phyloP scores from a whole-genome alignment of 495 filamentous ascomycete species.

The Penicillium argentinense region DNA sequence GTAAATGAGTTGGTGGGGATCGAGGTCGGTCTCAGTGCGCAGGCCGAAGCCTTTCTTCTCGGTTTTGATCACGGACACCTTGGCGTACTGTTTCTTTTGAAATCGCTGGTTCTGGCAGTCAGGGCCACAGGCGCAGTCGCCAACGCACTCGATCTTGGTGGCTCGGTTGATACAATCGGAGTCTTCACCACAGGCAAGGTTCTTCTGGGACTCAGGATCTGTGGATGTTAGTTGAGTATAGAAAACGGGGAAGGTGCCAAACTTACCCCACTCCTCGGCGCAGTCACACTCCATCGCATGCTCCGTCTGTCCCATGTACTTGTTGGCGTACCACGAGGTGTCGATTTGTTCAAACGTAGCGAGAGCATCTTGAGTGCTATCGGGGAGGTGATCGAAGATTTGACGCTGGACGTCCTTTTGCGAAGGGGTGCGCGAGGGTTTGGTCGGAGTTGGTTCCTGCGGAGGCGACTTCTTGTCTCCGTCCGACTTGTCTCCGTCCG shows the following conservation, averaged over 20 bases:
- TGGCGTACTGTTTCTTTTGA: conserved; percentile 83
- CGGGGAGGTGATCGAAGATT: conserved; percentile 67
- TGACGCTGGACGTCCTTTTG: conserved; percentile 62
- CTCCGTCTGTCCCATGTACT: conserved; percentile 85
- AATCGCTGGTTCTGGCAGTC: conserved; percentile 95
- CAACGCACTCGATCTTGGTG: conserved; percentile 94
- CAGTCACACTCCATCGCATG: conserved; percentile 96
- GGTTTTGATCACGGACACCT: conserved; percentile 93
- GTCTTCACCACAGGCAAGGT: conserved; percentile 90
- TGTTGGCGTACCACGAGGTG: conserved; percentile 83
- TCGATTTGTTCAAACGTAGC: conserved; percentile 76
- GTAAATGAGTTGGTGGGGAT: conserved; percentile 86
- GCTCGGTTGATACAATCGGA: conserved; percentile 99
- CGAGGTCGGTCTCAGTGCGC: conserved; percentile 72
- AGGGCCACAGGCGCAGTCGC: conserved; percentile 79
- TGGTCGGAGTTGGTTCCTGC: conserved; percentile 66
- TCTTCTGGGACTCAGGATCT: conserved; percentile 63
- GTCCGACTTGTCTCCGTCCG: no score
- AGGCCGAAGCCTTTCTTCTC: conserved; percentile 96
- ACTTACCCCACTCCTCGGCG: conserved; percentile 93
- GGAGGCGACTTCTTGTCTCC: no score
- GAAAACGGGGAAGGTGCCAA: conserved; percentile 4
- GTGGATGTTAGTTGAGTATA: conserved; percentile 7
- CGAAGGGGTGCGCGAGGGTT: conserved; percentile 71
- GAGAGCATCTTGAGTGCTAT: conserved; percentile 73